Base-by-base conservation (phyloP, 192 early-diverging fungal genomes). In the Coemansia sp. region DNA sequence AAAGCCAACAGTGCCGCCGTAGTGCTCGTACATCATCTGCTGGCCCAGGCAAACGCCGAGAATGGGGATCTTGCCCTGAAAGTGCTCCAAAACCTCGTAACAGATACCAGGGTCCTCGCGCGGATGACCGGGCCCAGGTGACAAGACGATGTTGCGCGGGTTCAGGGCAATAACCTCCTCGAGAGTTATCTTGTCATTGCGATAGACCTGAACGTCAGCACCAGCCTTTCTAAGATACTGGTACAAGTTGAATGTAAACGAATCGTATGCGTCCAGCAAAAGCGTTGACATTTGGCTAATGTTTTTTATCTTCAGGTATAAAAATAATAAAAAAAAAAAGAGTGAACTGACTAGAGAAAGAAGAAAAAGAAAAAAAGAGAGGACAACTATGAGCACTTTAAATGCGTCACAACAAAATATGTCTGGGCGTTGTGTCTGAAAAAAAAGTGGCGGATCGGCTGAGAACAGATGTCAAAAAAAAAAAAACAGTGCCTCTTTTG, bases 181-280 rank as follows among this genome's bases (percentile, higher is more conserved):
- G 44, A 99, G 72, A 0, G 95, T 93, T 66, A 96, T 92, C 70
- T 95, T 88, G 78, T 98, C 96, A 79, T 99, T 98, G 38, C 98
- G 89, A 75, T 87, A 93, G 49, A 99, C 98, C 41, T 85, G 81
- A 24, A 99, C 97, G 49, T 97, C 79, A 2, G 97, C 97, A 16
- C 97, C 97, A 18, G 96, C 88, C 71, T 92, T 88, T 58, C 89
- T 89, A 16, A 99, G 87, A 64, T 92, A 97, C 86, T 98, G 97
- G 85, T 97, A 98, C 38, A 99, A 88, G 82, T 99, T 99, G 89
- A 95, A 99, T 31, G 96, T 98, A 74, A 99, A 99, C 69, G 90
- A 93, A 87, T 99, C 98, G 89, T 97, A 99, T 73, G 97, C 97
- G 87, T 99, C 97, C 62, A 99, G 95, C 71, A 97, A 87, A 61